These are phyloP conservation scores for Rubroboletus pulcherrimus DNA, from an alignment of 768 basidiomycete species.

Conservation along the genomic window DNA sequence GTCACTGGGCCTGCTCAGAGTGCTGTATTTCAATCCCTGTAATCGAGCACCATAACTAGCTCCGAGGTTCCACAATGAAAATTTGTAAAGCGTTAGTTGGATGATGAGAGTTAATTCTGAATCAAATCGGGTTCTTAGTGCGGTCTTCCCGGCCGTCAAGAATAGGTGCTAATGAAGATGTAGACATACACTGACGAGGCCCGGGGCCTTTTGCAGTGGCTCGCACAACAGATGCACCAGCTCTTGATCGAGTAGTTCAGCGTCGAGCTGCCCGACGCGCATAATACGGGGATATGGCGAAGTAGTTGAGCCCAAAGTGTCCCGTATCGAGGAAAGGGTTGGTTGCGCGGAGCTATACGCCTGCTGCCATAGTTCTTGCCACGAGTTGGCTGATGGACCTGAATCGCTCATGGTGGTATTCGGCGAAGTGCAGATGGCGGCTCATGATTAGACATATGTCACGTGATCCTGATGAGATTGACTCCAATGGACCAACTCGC, in stretches of 20 bases:
- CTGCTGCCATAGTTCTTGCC: conserved; percentile 48
- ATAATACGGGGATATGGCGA: conserved; percentile 47
- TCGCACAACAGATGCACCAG: conserved; percentile 77
- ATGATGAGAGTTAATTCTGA: conserved; percentile 72
- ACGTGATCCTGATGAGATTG: conserved; percentile 23
- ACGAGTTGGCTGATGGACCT: conserved; percentile 9
- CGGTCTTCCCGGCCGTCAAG: conserved; percentile 40
- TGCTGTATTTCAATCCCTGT: conserved; percentile 68
- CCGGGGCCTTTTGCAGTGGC: conserved; percentile 72
- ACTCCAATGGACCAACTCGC: conserved; percentile 4
- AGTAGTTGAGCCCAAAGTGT: conserved; percentile 32
- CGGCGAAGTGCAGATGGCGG: neutral
- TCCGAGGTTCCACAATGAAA: conserved; percentile 78
- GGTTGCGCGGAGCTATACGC: conserved; percentile 64
- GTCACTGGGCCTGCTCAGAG: conserved; percentile 8
- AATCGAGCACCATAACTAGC: conserved; percentile 81
- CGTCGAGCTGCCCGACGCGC: conserved; percentile 89
- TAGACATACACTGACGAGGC: conserved; percentile 58
- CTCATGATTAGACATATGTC: neutral
- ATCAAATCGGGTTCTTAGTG: conserved; percentile 60
- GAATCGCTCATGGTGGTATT: conserved; percentile 15
- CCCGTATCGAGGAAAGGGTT: conserved; percentile 45
- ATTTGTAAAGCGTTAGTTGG: conserved; percentile 70
- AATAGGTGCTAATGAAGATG: neutral
- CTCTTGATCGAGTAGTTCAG: conserved; percentile 86